Evolutionary conservation across 139 green algal genomes (phyloP), one percentile per base, ranked within the genome.

Genomic region (Volvox africanus): DNA sequence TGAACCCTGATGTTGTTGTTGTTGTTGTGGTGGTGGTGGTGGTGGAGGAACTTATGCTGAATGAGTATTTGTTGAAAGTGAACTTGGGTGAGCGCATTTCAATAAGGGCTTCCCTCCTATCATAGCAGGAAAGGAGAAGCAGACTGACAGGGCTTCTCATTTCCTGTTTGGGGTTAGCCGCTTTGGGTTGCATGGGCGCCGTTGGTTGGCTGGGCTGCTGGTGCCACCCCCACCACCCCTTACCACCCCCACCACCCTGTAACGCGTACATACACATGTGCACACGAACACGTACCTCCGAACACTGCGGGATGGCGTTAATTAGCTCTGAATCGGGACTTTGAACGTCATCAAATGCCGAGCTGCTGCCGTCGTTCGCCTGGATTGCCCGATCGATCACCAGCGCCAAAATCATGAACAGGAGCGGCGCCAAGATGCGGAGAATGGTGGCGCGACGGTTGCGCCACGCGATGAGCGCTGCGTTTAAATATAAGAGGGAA

Each of bases 361-460:
- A 37, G 35, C 83, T 83, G n/a, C 24, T 61, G n/a, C 73, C 18
- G 37, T 83, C n/a, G 24, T 90, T 90, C 0, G 86, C 86, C 55
- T 94, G 68, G 0, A 97, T 35, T 0, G 95, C 95, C n/a, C 95
- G 76, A 84, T 97, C 91, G 5, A 97, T 95, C 0, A 98, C 81
- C 50, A 96, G 95, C 26, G 98, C 94, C 76, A 99, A 94, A 44
- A 99, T 91, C 84, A 99, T 94, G 94, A 99, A 99, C 61, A 99
- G 94, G 84, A 97, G 95, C 3, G 98, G 95, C 0, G 97, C 95
- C 19, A 99, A 65, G 21, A 98, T 61, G 17, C 98, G 95, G 24
- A 99, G 92, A 0, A 95, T 14, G 0, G 97, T 99, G 5, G 98
- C 87, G 0, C 93, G 90, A n/a, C 93, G 82, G 93, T 97, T 99